Conservation (phyloP, 495 filamentous ascomycete genomes). For the Xylaria bambusicola region DNA sequence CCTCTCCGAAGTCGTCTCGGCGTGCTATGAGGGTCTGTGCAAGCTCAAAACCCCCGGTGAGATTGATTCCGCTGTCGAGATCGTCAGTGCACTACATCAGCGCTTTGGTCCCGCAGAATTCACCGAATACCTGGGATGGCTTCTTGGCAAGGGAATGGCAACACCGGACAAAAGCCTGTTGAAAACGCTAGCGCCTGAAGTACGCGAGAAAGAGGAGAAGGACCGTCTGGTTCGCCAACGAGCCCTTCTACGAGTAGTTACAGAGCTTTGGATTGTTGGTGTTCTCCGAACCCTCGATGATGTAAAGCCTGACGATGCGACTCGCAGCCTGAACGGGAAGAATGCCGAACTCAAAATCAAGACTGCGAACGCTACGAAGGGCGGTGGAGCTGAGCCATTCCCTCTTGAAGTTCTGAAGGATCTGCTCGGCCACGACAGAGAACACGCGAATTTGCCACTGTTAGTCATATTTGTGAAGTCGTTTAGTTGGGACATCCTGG, state of each 20-base stretch:
- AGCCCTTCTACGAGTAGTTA: slow-evolving; percentile 82
- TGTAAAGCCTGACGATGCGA: slow-evolving; percentile 80
- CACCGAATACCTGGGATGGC: slow-evolving; percentile 88
- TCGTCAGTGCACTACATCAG: slow-evolving; percentile 92
- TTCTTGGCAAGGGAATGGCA: slow-evolving; percentile 86
- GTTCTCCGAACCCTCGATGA: slow-evolving; percentile 88
- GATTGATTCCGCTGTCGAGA: slow-evolving; percentile 87
- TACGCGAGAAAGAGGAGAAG: slow-evolving; percentile 93
- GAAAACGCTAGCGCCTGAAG: slow-evolving; percentile 75
- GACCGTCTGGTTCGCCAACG: slow-evolving; percentile 86
- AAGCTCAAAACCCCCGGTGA: slow-evolving; percentile 88
- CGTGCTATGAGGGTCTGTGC: slow-evolving; percentile 92
- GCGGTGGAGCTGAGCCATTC: slow-evolving; percentile 76
- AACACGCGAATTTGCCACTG: slow-evolving; percentile 87
- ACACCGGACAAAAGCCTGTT: slow-evolving; percentile 87
- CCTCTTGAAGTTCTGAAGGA: slow-evolving; percentile 96
- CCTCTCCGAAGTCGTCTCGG: slow-evolving; percentile 96
- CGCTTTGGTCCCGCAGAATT: slow-evolving; percentile 91
- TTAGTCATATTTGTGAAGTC: slow-evolving; percentile 93
- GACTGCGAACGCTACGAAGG: slow-evolving; percentile 48
- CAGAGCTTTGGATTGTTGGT: slow-evolving; percentile 94
- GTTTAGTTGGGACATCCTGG: slow-evolving; percentile 94
- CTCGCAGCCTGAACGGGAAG: slow-evolving; percentile 57
- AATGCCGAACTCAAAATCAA: slow-evolving; percentile 57
- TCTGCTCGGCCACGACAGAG: slow-evolving; percentile 86